Percentiles rank a stretch among this genome's conserved stretches.
Evolutionary conservation across 352 stramenopile genomes (phyloP).

Genomic region (Pythium coloratum): DNA sequence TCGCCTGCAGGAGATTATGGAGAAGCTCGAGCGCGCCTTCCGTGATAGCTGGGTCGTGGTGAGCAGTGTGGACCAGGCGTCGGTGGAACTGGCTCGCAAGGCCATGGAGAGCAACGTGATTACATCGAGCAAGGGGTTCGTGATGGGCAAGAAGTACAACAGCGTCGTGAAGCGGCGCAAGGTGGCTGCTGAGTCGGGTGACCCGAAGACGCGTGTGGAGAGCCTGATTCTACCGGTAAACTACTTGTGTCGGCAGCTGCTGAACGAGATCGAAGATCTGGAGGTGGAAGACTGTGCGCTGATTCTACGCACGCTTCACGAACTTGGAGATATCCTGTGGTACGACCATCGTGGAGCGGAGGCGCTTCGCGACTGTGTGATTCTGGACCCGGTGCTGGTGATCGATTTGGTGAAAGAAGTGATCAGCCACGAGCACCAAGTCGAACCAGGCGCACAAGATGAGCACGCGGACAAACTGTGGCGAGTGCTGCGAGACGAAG

Average conservation of each 20-base stretch:
- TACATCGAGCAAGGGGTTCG: not conserved
- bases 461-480: too few relatives aligned
- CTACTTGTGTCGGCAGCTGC: not conserved
- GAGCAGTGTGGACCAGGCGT: not conserved
- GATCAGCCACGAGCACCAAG: too few relatives aligned
- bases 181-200: not conserved
- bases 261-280: conserved; percentile 7
- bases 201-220: conserved; percentile 8
- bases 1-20: too few relatives aligned
- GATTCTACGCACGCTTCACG: conserved; percentile 17
- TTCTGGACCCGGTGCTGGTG: too few relatives aligned
- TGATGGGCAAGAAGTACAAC: conserved; percentile 1
- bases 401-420: too few relatives aligned
- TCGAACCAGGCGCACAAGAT: too few relatives aligned
- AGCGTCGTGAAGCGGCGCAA: too few relatives aligned
- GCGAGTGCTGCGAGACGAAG: too few relatives aligned
- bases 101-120: not conserved
- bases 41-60: not conserved
- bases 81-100: not conserved
- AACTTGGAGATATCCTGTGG: too few relatives aligned
- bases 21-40: not conserved
- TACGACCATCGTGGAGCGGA: too few relatives aligned
- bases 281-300: conserved; percentile 2
- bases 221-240: not conserved
- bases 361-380: too few relatives aligned